phyloP scores from a whole-genome alignment of 2,329 filamentous ascomycete genomes.

The Juglanconis sp. region DNA sequence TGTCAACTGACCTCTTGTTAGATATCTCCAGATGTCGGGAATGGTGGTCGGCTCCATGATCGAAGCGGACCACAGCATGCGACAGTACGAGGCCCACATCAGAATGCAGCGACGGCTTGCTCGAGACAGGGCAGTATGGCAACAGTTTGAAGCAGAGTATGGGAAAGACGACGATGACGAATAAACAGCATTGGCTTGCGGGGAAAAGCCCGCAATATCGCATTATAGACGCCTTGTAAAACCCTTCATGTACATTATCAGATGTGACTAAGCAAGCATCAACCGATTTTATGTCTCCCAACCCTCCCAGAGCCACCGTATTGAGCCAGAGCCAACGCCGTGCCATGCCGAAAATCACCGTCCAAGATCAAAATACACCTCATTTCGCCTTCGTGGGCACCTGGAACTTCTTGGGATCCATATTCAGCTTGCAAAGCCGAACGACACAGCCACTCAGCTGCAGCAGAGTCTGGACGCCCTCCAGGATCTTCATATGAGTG shows the following conservation, averaged over 20 bases:
- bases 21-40: conserved; percentile 79
- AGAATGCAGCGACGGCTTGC: conserved; percentile 62
- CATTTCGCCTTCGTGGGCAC: conserved; percentile 31
- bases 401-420: conserved; percentile 82
- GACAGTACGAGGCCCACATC: conserved; percentile 63
- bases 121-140: conserved; percentile 66
- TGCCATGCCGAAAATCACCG: conserved; percentile 15
- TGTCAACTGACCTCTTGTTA: conserved; percentile 30
- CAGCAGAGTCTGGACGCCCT: conserved; percentile 91
- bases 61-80: conserved; percentile 67
- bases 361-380: not conserved
- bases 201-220: not conserved
- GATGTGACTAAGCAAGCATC: conserved; percentile 12
- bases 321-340: conserved; percentile 18
- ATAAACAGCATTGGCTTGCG: not conserved
- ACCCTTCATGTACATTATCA: conserved; percentile 16
- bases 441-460: conserved; percentile 92
- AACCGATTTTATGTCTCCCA: conserved; percentile 3
- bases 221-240: conserved; percentile 12
- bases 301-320: conserved; percentile 14
- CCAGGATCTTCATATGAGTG: conserved; percentile 98
- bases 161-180: conserved; percentile 41
- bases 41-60: conserved; percentile 79
- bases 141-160: conserved; percentile 61
- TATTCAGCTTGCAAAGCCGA: conserved; percentile 90